Conservation (phyloP, 73 alveolate genomes). For the Symbiodinium pilosum region DNA sequence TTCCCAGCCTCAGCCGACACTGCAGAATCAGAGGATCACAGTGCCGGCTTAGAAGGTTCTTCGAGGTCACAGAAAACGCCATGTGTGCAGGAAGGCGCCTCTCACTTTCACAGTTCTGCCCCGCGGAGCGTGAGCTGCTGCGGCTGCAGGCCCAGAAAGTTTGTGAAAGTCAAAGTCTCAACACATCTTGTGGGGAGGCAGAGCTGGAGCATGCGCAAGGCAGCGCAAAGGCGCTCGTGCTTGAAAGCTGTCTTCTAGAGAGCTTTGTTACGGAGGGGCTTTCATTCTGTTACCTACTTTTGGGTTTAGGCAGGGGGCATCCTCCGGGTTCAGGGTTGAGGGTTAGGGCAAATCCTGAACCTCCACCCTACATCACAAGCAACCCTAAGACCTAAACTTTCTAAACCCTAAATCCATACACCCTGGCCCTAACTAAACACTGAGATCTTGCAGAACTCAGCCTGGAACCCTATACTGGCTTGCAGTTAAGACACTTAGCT, state of each 20-base stretch:
- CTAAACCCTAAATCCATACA: no score
- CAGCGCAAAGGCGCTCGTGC: neutral
- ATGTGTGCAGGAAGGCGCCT: constrained; percentile 11
- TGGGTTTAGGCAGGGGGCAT: neutral
- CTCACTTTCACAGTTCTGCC: neutral
- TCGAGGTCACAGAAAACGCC: neutral
- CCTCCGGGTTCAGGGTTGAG: neutral
- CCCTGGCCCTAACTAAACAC: no score
- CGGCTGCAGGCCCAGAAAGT: constrained; percentile 20
- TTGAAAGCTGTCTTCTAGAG: neutral
- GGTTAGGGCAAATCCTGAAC: no score
- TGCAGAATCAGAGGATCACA: no score
- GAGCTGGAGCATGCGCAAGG: constrained; percentile 8
- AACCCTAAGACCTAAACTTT: no score
- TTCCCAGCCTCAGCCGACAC: no score
- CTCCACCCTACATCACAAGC: no score
- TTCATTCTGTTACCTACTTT: no score
- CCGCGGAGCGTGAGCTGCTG: constrained; percentile 34
- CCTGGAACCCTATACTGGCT: no score
- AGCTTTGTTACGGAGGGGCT: neutral
- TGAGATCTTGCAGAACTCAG: no score
- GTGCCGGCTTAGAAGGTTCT: no score
- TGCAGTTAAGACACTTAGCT: no score
- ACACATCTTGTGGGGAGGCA: neutral
- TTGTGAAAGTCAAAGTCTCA: neutral